Evolutionary conservation across 2,329 filamentous ascomycete species (phyloP), one percentile per base, ranked within the genome.

Genomic region (Byssothecium circinans): DNA sequence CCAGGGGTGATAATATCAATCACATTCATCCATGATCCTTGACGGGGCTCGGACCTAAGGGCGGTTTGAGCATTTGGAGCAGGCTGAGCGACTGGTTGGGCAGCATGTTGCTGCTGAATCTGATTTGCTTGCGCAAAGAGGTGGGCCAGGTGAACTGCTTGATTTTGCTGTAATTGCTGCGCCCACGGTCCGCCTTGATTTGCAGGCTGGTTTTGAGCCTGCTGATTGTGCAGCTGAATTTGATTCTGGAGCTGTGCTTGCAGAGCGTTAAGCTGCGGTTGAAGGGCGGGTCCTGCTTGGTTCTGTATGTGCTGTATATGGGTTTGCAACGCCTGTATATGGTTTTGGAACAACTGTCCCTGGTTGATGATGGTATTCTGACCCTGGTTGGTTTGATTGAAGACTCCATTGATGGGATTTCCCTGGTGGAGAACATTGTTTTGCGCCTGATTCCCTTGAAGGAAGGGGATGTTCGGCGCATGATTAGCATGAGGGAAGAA

Each of bases 1-100:
- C 77, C 75, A 2, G 80, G 79, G 0, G 77, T 80, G 40, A 81
- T 72, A 10, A 56, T 61, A 53, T 82, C 73, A 43, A 83, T 73
- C 19, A 80, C 56, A 7, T 73, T 60, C 17, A 75, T 62, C 81
- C 80, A 83, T 14, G 76, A 80, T 8, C 76, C 75, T 36, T 58
- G 53, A 30, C 78, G 72, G 34, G 68, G 67, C 23, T 40, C 54
- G 12, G 61, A 50, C 23, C 66, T 64, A 49, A 64, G 73, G 45
- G 72, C 65, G 63, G 47, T 58, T 50, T 52, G 23, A 37, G 18
- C 15, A 25, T 10, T 22, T 8, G 38, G 12, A 36, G 34, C 17
- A 18, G 2, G 2, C 5, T 20, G 18, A 14, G 14, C 11, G 5
- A n/a, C 30, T 27, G n/a, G 20, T 6, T 17, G 10, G 12, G 35